These are phyloP conservation scores for Suillus brevipes DNA, from an alignment of 768 basidiomycete species.

Conservation along the genomic window DNA sequence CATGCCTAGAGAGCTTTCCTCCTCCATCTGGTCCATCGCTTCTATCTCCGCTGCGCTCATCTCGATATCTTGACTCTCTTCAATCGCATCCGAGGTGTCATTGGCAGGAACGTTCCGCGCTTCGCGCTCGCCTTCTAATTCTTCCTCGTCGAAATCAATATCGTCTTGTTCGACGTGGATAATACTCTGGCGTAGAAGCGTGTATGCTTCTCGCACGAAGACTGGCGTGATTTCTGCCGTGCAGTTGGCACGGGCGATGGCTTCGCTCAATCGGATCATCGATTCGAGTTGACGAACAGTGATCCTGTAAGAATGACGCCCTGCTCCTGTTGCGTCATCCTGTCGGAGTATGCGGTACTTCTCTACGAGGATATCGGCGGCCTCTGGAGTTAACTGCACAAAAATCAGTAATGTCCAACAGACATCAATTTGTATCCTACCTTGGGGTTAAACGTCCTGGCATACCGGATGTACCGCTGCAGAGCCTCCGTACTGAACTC, in stretches of 20 bases:
- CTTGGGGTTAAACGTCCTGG: slow-evolving; percentile 97
- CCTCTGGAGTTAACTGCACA: slow-evolving; percentile 83
- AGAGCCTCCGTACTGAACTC: slow-evolving; percentile 97
- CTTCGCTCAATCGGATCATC: slow-evolving; percentile 97
- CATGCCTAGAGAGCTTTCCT: slow-evolving; percentile 43
- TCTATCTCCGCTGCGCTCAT: slow-evolving; percentile 65
- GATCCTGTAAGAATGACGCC: slow-evolving; percentile 92
- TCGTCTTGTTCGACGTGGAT: slow-evolving; percentile 99
- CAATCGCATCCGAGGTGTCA: slow-evolving; percentile 38
- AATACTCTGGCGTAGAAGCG: slow-evolving; percentile 92
- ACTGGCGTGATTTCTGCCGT: slow-evolving; percentile 94
- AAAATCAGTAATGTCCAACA: slow-evolving; percentile 9
- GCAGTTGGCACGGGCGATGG: slow-evolving; percentile 96
- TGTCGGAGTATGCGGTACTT: slow-evolving; percentile 91
- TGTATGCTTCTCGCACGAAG: slow-evolving; percentile 95
- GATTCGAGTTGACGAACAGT: slow-evolving; percentile 98
- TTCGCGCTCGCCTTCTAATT: slow-evolving; percentile 57
- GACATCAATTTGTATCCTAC: slow-evolving; percentile 39
- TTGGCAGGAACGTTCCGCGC: slow-evolving; percentile 33
- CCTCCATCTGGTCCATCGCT: slow-evolving; percentile 51
- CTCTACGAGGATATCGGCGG: slow-evolving; percentile 90
- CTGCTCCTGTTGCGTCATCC: slow-evolving; percentile 87
- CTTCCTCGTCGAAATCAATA: slow-evolving; percentile 95
- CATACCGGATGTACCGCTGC: slow-evolving; percentile 96
- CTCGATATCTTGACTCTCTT: slow-evolving; percentile 59